Evolutionary conservation across 106 monocot genomes (phyloP).

Genomic region (Alisma plantagoaquatica): DNA sequence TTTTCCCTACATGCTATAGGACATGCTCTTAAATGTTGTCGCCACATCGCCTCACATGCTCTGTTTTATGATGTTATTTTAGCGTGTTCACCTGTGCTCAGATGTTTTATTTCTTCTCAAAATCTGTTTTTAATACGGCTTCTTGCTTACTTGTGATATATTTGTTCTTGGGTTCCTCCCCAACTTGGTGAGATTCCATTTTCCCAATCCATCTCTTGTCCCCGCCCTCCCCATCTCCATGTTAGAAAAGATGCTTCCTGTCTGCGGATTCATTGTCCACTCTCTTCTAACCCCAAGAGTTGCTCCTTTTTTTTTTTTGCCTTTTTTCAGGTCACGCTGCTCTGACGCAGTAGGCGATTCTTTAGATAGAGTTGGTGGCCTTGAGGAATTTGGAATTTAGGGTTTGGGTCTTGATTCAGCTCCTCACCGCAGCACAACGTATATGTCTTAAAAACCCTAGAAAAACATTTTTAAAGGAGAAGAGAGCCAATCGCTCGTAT

Average conservation of each 20-base stretch:
- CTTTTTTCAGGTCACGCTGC: slow-evolving; percentile 18
- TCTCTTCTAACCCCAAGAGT: slow-evolving; percentile 16
- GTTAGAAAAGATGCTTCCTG: slow-evolving; percentile 46
- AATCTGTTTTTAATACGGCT: not conserved
- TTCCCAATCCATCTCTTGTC: slow-evolving; percentile 17
- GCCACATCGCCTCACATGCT: not conserved
- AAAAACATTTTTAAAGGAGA: slow-evolving; percentile 3
- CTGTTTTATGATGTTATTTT: not conserved
- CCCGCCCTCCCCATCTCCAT: not conserved
- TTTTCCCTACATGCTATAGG: slow-evolving; percentile 2
- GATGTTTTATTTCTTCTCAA: not conserved
- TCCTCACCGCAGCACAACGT: slow-evolving; percentile 9
- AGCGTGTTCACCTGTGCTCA: not conserved
- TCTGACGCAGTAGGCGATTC: slow-evolving; percentile 4
- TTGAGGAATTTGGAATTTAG: slow-evolving; percentile 22
- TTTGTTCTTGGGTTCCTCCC: slow-evolving; percentile 10
- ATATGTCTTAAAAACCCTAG: not conserved
- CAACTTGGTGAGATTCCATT: slow-evolving; percentile 48
- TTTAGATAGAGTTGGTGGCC: too few relatives aligned
- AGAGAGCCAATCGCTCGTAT: too few relatives aligned
- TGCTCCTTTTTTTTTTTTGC: slow-evolving; percentile 19
- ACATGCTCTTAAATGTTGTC: slow-evolving; percentile 8
- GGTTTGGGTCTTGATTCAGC: slow-evolving; percentile 17
- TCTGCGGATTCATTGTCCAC: slow-evolving; percentile 22
- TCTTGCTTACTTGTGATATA: not conserved